Evolutionary conservation across 805 yeast species (phyloP).

Genomic region (Ogataea methanolica): DNA sequence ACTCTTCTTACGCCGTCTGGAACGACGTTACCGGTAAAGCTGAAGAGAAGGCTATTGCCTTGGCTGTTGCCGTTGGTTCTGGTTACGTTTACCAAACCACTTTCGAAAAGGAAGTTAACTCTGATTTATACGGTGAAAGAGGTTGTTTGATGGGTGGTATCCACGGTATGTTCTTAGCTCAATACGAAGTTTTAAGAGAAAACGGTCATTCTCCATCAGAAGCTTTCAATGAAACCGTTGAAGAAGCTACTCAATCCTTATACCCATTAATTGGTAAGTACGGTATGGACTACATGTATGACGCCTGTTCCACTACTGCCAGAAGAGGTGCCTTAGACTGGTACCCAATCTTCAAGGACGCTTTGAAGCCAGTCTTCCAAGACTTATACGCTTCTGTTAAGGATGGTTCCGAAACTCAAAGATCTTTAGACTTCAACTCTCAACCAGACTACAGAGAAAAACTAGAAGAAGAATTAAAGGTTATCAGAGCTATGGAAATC

Average conservation of each 20-base stretch:
- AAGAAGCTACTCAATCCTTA: conserved; percentile 99
- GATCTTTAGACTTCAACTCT: conserved; percentile 98
- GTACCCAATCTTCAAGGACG: conserved; percentile 99
- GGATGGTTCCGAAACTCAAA: conserved; percentile 96
- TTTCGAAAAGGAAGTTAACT: conserved; percentile 98
- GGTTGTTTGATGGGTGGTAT: conserved; percentile 99
- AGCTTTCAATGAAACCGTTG: conserved; percentile 99
- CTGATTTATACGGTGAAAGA: conserved; percentile 99
- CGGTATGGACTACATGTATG: conserved; percentile 99
- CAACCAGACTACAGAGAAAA: conserved; percentile 96
- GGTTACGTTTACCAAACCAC: conserved; percentile 99
- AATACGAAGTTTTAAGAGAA: conserved; percentile 99
- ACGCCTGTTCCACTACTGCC: conserved; percentile 99
- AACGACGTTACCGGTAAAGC: conserved; percentile 99
- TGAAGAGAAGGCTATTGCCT: conserved; percentile 97
- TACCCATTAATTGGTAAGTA: conserved; percentile 98
- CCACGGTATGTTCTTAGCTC: conserved; percentile 99
- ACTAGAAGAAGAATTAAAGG: conserved; percentile 88
- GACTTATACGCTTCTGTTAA: conserved; percentile 92
- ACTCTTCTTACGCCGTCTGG: conserved; percentile 99
- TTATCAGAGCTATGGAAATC: conserved; percentile 97
- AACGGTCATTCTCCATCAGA: conserved; percentile 99
- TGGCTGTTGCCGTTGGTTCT: conserved; percentile 98
- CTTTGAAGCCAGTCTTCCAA: conserved; percentile 97
- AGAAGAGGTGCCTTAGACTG: conserved; percentile 99